Base-by-base conservation (phyloP, 108 stramenopile genomes). In the Pseudonitzschia pungens region DNA sequence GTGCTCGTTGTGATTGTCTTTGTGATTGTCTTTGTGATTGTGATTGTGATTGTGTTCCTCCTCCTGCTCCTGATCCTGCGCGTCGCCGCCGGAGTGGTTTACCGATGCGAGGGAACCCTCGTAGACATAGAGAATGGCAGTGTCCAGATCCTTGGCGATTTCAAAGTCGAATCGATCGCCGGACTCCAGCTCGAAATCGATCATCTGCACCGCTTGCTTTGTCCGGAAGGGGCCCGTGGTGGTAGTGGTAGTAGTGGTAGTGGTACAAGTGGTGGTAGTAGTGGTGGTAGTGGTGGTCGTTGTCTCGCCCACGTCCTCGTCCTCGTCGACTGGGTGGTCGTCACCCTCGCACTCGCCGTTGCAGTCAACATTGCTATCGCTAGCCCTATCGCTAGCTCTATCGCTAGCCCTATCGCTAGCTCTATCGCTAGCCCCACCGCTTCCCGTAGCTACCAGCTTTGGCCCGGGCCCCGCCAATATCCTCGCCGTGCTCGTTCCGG, bases 121-220 rank as follows among this genome's bases (percentile, higher is more conserved):
- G 55, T 84, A 84, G 1, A 84, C 74, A 53, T 80, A 84, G 20
- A 84, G 70, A 41, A 84, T 81, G 51, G 80, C 77, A 36, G 83
- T 84, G 43, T 84, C 83, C 80, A 84, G 65, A 0, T 67, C 80
- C 16, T 31, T 33, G 24, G 43, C 36, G 44, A 84, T 70, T 36
- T 74, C 72, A 55, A 84, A 75, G 40, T 62, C 64, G 5, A 68
- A 54, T 28, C 29, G 32, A 21, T 48, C 52, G 33, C 53, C 53
- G 5, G 59, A 21, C 45, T 57, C 21, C 20, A 84, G 15, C 55
- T 81, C 76, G 27, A 80, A 77, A 48, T 84, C 83, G 26, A 83
- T 58, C 83, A 84, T 81, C 64, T 84, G 79, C 1, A 84, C 83
- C 2, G 67, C 53, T 48, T 81, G 80, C 10, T 70, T 68, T 0